phyloP scores from a whole-genome alignment of 2,329 filamentous ascomycete genomes.

The Pseudogymnoascus pannorum region DNA sequence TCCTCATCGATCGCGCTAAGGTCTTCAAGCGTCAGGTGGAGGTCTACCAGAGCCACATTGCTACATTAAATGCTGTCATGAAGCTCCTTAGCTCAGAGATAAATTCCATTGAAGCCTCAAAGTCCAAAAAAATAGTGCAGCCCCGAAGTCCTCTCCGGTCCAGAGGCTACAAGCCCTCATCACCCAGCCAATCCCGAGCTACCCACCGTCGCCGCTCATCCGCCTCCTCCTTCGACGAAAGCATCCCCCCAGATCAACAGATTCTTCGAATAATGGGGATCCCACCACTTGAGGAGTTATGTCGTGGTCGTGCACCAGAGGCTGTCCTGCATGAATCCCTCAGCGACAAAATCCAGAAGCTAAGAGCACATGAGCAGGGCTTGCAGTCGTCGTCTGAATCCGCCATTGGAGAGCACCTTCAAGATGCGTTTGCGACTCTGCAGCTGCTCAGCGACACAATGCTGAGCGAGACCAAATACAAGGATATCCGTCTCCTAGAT shows the following conservation, averaged over 20 bases:
- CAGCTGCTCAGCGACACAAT: slow-evolving; percentile 45
- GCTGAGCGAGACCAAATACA: slow-evolving; percentile 45
- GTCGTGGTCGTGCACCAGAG: slow-evolving; percentile 20
- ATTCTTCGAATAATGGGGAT: slow-evolving; percentile 44
- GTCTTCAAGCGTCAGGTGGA: slow-evolving; percentile 37
- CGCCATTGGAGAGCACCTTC: slow-evolving; percentile 34
- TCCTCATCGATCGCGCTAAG: slow-evolving; percentile 41
- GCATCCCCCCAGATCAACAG: slow-evolving; percentile 29
- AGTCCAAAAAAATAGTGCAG: slow-evolving; percentile 14
- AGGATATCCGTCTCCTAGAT: slow-evolving; percentile 43
- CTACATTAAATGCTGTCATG: slow-evolving; percentile 33
- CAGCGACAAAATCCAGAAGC: slow-evolving; percentile 36
- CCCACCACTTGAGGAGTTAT: slow-evolving; percentile 32
- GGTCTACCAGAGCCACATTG: slow-evolving; percentile 40
- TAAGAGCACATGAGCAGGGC: slow-evolving; percentile 37
- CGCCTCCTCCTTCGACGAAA: slow-evolving; percentile 35
- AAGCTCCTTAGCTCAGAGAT: slow-evolving; percentile 40
- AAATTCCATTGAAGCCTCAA: slow-evolving; percentile 7
- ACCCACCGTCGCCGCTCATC: slow-evolving; percentile 22
- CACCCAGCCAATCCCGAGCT: slow-evolving; percentile 24
- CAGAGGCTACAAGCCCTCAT: slow-evolving; percentile 16
- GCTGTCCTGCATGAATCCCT: slow-evolving; percentile 24
- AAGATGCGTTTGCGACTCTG: slow-evolving; percentile 42
- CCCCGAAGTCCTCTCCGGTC: slow-evolving; percentile 11
- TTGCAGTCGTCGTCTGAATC: slow-evolving; percentile 46